Percentiles rank a stretch among this genome's conserved stretches.
Evolutionary conservation across 2,329 filamentous ascomycete genomes (phyloP).

Genomic region (Juglanconis juglandina): DNA sequence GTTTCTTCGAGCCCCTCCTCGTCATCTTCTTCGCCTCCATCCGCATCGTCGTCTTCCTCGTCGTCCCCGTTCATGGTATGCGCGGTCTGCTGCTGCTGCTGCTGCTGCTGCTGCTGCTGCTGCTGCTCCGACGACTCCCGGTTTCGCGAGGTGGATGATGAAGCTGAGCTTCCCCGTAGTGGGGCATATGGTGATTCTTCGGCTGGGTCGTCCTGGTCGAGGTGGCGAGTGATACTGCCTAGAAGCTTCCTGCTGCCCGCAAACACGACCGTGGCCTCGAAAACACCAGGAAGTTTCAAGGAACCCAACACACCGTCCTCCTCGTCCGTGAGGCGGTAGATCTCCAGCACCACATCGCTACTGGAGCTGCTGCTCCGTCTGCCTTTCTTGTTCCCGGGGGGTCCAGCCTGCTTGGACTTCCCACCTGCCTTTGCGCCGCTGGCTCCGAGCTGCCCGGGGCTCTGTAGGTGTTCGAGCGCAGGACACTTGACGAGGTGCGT

Average conservation of each 20-base stretch:
- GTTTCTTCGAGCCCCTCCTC: conserved; percentile 9
- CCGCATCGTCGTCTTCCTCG: background rate
- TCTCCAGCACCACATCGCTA: conserved; percentile 18
- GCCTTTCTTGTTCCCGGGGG: background rate
- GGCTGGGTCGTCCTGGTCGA: conserved; percentile 2
- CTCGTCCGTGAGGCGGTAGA: conserved; percentile 21
- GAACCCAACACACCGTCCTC: conserved; percentile 22
- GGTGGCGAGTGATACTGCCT: conserved; percentile 8
- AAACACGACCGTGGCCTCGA: conserved; percentile 20
- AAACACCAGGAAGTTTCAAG: conserved; percentile 5
- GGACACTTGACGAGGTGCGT: conserved; percentile 20
- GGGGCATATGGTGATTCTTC: background rate
- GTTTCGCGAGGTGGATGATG: background rate
- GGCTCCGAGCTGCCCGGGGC: background rate
- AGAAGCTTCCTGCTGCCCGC: conserved; percentile 21
- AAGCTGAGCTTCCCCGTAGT: background rate
- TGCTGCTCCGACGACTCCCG: background rate
- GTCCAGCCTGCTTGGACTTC: background rate
- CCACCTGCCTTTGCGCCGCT: background rate
- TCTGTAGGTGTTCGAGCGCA: conserved; percentile 7
- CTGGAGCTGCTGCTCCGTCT: background rate
- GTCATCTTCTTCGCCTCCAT: background rate
- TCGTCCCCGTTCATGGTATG: background rate
- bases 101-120: no score
- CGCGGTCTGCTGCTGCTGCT: no score